Percentiles rank a stretch among this genome's conserved stretches.
Evolutionary conservation across 192 early-diverging fungal species (phyloP).

Genomic region (Dissophora ornata): DNA sequence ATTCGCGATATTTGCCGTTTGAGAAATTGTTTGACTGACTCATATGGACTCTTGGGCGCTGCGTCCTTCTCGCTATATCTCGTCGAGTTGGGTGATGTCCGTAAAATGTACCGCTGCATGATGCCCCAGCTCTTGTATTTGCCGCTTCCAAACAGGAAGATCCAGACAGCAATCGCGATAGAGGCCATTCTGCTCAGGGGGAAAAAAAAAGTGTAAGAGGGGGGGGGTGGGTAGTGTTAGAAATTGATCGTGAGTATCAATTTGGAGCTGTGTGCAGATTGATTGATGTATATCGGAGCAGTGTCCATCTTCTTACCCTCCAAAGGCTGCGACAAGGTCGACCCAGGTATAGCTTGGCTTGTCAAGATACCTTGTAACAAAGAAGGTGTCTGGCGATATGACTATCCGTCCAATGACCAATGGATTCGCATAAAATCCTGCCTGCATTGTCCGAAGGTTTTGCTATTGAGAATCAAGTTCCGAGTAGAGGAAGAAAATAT

Average conservation of each 20-base stretch:
- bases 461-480: conserved; percentile 22
- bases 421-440: conserved; percentile 7
- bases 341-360: conserved; percentile 51
- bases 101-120: conserved; percentile 48
- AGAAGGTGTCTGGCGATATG: conserved; percentile 42
- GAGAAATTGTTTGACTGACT: not conserved
- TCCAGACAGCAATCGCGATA: conserved; percentile 41
- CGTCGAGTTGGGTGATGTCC: conserved; percentile 43
- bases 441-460: conserved; percentile 27
- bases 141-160: conserved; percentile 51
- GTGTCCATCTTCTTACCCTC: conserved; percentile 37
- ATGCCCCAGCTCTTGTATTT: conserved; percentile 56
- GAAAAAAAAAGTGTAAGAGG: not conserved
- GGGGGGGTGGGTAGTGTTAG: no score
- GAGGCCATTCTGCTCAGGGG: conserved; percentile 34
- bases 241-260: no score
- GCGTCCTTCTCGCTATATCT: not conserved
- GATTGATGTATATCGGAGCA: no score
- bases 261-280: no score
- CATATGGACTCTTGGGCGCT: not conserved
- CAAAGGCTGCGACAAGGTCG: conserved; percentile 41
- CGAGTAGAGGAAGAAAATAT: no score
- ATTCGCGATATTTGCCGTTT: conserved; percentile 10
- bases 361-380: conserved; percentile 29
- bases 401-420: conserved; percentile 15